Conservation (phyloP, 257 asterid species). For the Nicotiana tomentosiformis region DNA sequence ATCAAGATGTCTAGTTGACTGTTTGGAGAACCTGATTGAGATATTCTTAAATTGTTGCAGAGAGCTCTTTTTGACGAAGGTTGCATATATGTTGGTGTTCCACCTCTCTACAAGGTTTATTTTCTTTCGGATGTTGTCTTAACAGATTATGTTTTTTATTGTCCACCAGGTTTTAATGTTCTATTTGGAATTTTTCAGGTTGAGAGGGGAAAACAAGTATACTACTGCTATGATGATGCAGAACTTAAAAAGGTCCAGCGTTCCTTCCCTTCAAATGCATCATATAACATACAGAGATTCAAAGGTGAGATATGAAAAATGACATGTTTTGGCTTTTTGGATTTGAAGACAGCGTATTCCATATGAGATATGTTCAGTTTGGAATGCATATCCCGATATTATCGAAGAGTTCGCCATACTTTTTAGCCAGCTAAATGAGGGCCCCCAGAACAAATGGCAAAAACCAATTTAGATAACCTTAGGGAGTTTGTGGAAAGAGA, state of each 20-base stretch:
- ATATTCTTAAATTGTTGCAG: slow-evolving; percentile 44
- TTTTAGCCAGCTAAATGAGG: neutral
- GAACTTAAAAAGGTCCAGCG: slow-evolving; percentile 64
- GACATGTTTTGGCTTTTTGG: neutral
- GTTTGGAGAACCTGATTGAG: slow-evolving; percentile 18
- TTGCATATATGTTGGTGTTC: slow-evolving; percentile 93
- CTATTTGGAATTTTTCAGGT: slow-evolving; percentile 43
- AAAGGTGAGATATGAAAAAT: slow-evolving; percentile 47
- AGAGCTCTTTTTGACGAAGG: slow-evolving; percentile 93
- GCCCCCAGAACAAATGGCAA: neutral
- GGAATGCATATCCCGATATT: neutral
- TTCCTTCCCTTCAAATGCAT: slow-evolving; percentile 84
- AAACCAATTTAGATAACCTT: neutral
- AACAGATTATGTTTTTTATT: neutral
- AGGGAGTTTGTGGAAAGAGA: neutral
- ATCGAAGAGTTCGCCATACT: neutral
- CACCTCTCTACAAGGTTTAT: slow-evolving; percentile 90
- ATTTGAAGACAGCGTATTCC: neutral
- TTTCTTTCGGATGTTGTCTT: neutral
- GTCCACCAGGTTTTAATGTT: slow-evolving; percentile 5
- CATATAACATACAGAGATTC: slow-evolving; percentile 94
- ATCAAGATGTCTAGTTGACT: neutral
- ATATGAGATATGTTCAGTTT: neutral
- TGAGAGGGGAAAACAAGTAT: slow-evolving; percentile 82
- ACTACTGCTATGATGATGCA: slow-evolving; percentile 80